These are phyloP conservation scores for Metschnikowia lunata DNA, from an alignment of 805 yeast genomes.

Conservation along the genomic window DNA sequence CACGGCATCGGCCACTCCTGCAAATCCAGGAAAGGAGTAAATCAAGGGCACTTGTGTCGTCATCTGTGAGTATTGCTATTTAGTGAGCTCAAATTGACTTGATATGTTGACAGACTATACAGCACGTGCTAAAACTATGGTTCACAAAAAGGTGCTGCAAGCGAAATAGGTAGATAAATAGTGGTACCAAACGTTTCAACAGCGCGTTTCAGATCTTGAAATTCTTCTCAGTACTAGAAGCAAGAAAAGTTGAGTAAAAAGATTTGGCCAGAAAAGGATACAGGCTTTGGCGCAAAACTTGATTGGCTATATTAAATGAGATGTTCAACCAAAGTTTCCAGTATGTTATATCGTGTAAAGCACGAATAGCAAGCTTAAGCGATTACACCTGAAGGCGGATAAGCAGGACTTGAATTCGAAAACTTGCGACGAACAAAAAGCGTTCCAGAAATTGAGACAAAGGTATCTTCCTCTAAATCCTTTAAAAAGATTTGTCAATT, in stretches of 20 bases:
- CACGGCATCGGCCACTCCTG: conserved; percentile 92
- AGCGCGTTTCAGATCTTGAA: background rate
- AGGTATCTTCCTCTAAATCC: too few relatives aligned
- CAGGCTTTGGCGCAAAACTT: too few relatives aligned
- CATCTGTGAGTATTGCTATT: conserved; percentile 42
- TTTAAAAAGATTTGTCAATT: too few relatives aligned
- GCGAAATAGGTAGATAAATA: background rate
- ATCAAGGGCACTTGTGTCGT: conserved; percentile 92
- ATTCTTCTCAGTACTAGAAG: too few relatives aligned
- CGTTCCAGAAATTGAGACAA: background rate
- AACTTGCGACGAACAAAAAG: background rate
- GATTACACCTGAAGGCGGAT: background rate
- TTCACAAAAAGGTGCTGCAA: background rate
- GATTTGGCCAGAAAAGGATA: too few relatives aligned
- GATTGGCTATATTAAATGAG: too few relatives aligned
- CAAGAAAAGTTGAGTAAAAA: too few relatives aligned
- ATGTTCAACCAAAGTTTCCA: too few relatives aligned
- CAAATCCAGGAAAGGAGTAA: conserved; percentile 85
- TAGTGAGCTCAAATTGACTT: too few relatives aligned
- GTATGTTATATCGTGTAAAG: too few relatives aligned
- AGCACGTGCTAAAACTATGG: background rate
- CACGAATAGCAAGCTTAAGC: too few relatives aligned
- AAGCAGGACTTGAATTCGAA: background rate
- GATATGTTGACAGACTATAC: too few relatives aligned
- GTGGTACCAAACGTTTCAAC: background rate